These are phyloP conservation scores for Solanum dulcamara DNA, from an alignment of 257 asterid genomes.

Conservation along the genomic window DNA sequence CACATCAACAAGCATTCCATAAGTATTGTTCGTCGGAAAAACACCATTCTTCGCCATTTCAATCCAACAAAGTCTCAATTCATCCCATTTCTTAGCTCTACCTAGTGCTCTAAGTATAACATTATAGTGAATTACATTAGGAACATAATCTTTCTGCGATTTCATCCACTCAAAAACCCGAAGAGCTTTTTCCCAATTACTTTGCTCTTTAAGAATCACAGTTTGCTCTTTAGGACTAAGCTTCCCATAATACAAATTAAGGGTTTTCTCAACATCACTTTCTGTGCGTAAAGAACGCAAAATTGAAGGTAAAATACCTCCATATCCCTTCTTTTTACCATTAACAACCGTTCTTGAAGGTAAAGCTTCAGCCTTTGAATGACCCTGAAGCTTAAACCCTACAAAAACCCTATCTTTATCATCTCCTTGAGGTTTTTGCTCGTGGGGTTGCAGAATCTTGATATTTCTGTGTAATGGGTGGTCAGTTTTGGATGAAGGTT, in stretches of 20 bases:
- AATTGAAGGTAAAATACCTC: constrained; percentile 60
- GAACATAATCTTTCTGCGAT: constrained; percentile 57
- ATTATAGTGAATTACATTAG: constrained; percentile 87
- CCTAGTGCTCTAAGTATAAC: constrained; percentile 80
- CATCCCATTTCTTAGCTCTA: constrained; percentile 82
- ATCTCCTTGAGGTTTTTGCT: not conserved
- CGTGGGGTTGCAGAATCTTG: constrained; percentile 16
- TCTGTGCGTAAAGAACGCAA: constrained; percentile 48
- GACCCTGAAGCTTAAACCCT: constrained; percentile 46
- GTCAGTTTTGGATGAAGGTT: not conserved
- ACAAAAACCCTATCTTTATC: constrained; percentile 18
- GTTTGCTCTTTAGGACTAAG: constrained; percentile 78
- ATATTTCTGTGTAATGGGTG: constrained; percentile 3
- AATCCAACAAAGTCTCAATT: constrained; percentile 90
- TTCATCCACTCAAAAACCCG: constrained; percentile 85
- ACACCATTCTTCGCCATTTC: constrained; percentile 72
- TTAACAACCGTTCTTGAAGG: constrained; percentile 22
- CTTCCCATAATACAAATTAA: constrained; percentile 45
- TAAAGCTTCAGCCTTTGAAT: constrained; percentile 32
- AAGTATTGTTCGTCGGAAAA: constrained; percentile 72
- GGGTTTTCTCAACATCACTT: constrained; percentile 49
- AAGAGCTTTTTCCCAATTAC: constrained; percentile 64
- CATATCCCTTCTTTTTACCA: constrained; percentile 43
- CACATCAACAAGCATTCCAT: constrained; percentile 90
- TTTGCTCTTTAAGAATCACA: constrained; percentile 80